These are phyloP conservation scores for Penicillium sp. DNA, from an alignment of 2,329 filamentous ascomycete species.

Conservation along the genomic window DNA sequence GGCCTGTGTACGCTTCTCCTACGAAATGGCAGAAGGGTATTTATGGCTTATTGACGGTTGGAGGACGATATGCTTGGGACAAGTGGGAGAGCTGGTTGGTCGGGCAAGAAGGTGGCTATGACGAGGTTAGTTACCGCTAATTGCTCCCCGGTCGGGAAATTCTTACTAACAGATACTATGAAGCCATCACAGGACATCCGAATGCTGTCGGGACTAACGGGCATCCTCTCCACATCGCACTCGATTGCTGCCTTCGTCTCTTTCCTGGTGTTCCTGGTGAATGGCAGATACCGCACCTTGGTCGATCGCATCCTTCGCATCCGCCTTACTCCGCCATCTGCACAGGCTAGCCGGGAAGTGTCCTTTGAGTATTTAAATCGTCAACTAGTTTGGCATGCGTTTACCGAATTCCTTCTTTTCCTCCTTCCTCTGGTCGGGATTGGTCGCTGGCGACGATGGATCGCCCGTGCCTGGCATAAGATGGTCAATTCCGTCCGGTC, in stretches of 20 bases:
- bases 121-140: constrained; percentile 42
- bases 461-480: constrained; percentile 81
- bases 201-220: constrained; percentile 66
- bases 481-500: constrained; percentile 62
- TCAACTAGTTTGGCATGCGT: constrained; percentile 98
- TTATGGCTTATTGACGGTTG: constrained; percentile 82
- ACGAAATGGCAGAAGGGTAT: constrained; percentile 78
- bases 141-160: not conserved
- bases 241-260: constrained; percentile 78
- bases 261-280: constrained; percentile 86
- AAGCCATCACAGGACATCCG: constrained; percentile 50
- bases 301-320: constrained; percentile 81
- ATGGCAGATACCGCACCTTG: constrained; percentile 86
- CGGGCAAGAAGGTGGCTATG: constrained; percentile 71
- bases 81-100: constrained; percentile 88
- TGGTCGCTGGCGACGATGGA: constrained; percentile 84
- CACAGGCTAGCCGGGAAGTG: constrained; percentile 83
- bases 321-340: constrained; percentile 78
- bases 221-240: constrained; percentile 67
- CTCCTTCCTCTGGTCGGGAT: constrained; percentile 95
- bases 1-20: constrained; percentile 64
- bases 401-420: constrained; percentile 97
- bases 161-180: constrained; percentile 13
- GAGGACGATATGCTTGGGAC: constrained; percentile 84
- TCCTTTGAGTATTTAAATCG: constrained; percentile 97